These are phyloP conservation scores for Takakia lepidozioides DNA, from an alignment of 225 moss, liverwort and hornwort genomes.

Conservation along the genomic window DNA sequence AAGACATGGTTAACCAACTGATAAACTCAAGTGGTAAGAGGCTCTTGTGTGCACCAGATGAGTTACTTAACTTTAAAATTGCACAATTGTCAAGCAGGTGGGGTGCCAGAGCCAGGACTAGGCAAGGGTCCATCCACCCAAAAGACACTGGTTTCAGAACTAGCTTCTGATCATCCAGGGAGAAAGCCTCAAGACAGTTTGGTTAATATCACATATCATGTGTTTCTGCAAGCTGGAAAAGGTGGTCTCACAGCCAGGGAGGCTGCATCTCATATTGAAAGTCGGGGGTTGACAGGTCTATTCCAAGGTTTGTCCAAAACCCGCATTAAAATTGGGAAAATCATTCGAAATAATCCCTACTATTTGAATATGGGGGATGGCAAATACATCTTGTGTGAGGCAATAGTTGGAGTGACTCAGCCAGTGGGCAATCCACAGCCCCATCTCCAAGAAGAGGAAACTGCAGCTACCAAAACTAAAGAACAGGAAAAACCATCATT, in stretches of 20 bases:
- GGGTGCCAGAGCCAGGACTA: slow-evolving; percentile 15
- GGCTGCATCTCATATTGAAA: slow-evolving; percentile 49
- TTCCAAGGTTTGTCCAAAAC: slow-evolving; percentile 55
- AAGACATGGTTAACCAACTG: not conserved
- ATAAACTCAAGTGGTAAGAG: not conserved
- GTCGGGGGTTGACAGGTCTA: slow-evolving; percentile 25
- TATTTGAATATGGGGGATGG: slow-evolving; percentile 59
- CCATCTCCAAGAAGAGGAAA: not conserved
- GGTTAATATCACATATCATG: slow-evolving; percentile 50
- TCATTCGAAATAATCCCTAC: slow-evolving; percentile 57
- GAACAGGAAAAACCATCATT: slow-evolving; percentile 16
- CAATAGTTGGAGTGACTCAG: slow-evolving; percentile 54
- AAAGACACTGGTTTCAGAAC: slow-evolving; percentile 20
- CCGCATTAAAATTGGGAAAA: slow-evolving; percentile 58
- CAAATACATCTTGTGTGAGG: slow-evolving; percentile 54
- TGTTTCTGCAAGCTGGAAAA: slow-evolving; percentile 49
- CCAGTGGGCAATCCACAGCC: slow-evolving; percentile 8
- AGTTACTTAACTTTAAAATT: not conserved
- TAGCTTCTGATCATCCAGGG: slow-evolving; percentile 54
- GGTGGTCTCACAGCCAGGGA: slow-evolving; percentile 57
- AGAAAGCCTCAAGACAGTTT: slow-evolving; percentile 44
- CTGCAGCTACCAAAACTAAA: slow-evolving; percentile 12
- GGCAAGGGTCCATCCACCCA: slow-evolving; percentile 19
- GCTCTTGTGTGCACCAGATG: slow-evolving; percentile 5
- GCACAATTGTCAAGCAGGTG: not conserved